Evolutionary conservation across 1,139 yeast genomes (phyloP), one percentile per base, ranked within the genome.

Genomic region (Geotrichum australiense): DNA sequence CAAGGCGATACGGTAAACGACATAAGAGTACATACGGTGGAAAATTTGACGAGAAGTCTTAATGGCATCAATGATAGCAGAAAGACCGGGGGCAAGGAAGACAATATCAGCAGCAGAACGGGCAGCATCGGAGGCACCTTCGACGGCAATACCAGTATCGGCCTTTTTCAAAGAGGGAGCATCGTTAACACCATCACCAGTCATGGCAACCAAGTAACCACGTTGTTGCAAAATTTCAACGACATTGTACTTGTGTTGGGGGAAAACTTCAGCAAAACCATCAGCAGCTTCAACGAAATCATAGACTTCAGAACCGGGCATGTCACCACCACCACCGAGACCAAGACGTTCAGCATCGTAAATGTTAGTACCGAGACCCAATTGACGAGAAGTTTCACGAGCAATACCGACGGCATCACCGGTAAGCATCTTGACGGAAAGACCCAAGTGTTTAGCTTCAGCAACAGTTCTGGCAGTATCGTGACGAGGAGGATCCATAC

Each of bases 181-280:
- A 65, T 78, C 85, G 68, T 78, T 78, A 57, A 78, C 85, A 73
- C 85, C 85, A 61, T 78, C 85, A 72, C 85, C 85, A 67, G 85
- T 78, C 85, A 78, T 78, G 64, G 85, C 85, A 62, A 78, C 82
- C 65, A 78, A 71, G 73, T 77, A 77, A 61, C 85, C 85, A 68
- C 85, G 76, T 56, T 75, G 73, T 69, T 79, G 85, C 62, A 78
- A 75, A 59, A 78, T 78, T 69, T 78, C 84, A 63, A 78, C 85
- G 58, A 80, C 85, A 59, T 78, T 78, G 73, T 78, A 78, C 73
- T 79, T 79, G 71, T 79, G 85, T 70, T 79, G 82, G 52, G 85
- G 85, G 81, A 78, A 79, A 56, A 78, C 85, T 70, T 78, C 85
- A 59, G 85, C 85, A 67, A 78, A 78, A 70, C 85, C 85, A 66